Base-by-base conservation (phyloP, 2,329 filamentous ascomycete species). In the Apiospora phragmitis region DNA sequence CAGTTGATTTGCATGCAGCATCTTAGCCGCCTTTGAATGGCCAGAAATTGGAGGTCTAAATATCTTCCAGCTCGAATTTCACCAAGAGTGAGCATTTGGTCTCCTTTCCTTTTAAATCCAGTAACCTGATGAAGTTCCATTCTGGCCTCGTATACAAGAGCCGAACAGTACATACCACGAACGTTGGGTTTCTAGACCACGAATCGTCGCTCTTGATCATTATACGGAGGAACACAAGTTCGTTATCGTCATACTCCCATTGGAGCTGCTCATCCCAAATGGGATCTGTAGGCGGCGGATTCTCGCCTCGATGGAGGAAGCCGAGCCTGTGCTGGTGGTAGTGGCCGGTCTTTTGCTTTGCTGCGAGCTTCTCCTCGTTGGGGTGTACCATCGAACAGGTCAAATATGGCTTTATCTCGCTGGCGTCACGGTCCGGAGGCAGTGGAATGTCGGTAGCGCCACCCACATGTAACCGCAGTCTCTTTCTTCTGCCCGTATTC, bases 221-320 rank as follows among this genome's bases (percentile, higher is more conserved):
- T 71, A 93, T 84, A 0, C 91, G 83, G 74, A 93, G 73, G 74
- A 93, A 93, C 0, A 87, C 86, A 66, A 93, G 76, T 77, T 92
- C 90, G 73, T 89, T 91, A 70, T 92, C 90, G 7, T 91, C 88
- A 74, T 88, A 92, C 72, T 90, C 88, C 91, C 91, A 93, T 75
- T 91, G 89, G 11, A 93, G 81, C 18, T 81, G 83, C 78, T 92
- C 89, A 73, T 92, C 86, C 90, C 90, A 93, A 9, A 93, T 68
- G 0, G 91, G 90, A 72, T 92, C 89, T 0, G 85, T 90, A 0
- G 84, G 77, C 0, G 86, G 85, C 2, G 90, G 87, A 72, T 89
- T 90, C 69, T 89, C 87, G 24, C 85, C 87, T 41, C 81, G 81
- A 77, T 90, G 88, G 67, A 91, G 77, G 70, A 90, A 85, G 0